A percentile compares a stretch with the other conserved stretches of the same genome.
Evolutionary conservation across 805 yeast genomes (phyloP).

Genomic region (Brettanomyces bruxellensis): DNA sequence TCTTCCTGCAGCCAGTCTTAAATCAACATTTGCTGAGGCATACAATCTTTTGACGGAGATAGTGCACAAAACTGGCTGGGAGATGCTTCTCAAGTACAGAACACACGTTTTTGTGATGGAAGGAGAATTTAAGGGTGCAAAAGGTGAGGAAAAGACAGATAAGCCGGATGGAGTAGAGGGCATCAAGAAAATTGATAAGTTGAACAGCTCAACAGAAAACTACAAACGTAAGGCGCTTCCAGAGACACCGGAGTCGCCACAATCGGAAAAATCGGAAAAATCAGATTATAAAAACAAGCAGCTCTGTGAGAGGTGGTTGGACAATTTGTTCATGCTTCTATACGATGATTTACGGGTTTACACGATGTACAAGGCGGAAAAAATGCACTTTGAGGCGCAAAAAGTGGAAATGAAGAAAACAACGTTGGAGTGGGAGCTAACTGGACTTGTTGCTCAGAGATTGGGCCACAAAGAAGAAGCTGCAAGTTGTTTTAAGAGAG

Average conservation of each 20-base stretch:
- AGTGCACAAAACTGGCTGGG: slow-evolving; percentile 69
- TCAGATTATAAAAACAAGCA: slow-evolving; percentile 51
- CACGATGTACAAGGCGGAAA: slow-evolving; percentile 91
- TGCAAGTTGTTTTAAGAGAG: slow-evolving; percentile 68
- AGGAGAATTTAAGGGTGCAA: slow-evolving; percentile 39
- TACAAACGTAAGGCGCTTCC: slow-evolving; percentile 1
- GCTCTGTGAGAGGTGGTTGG: slow-evolving; percentile 68
- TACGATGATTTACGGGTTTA: slow-evolving; percentile 72
- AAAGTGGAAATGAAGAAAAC: slow-evolving; percentile 51
- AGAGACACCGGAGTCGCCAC: not conserved
- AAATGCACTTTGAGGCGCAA: slow-evolving; percentile 81
- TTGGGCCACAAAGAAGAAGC: slow-evolving; percentile 85
- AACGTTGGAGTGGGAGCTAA: slow-evolving; percentile 80
- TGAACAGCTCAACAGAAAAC: not conserved
- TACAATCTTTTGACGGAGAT: slow-evolving; percentile 57
- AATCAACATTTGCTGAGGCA: slow-evolving; percentile 45
- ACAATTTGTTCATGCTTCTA: slow-evolving; percentile 56
- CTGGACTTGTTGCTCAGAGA: slow-evolving; percentile 80
- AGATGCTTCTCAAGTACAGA: slow-evolving; percentile 46
- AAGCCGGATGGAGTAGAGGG: not conserved
- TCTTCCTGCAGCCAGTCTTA: slow-evolving; percentile 63
- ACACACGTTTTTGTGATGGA: slow-evolving; percentile 63
- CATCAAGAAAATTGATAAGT: not conserved
- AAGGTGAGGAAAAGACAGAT: not conserved
- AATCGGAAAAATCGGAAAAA: not conserved